These are phyloP conservation scores for Pleoardoris graminearum DNA, from an alignment of 2,329 filamentous ascomycete species.

Conservation along the genomic window DNA sequence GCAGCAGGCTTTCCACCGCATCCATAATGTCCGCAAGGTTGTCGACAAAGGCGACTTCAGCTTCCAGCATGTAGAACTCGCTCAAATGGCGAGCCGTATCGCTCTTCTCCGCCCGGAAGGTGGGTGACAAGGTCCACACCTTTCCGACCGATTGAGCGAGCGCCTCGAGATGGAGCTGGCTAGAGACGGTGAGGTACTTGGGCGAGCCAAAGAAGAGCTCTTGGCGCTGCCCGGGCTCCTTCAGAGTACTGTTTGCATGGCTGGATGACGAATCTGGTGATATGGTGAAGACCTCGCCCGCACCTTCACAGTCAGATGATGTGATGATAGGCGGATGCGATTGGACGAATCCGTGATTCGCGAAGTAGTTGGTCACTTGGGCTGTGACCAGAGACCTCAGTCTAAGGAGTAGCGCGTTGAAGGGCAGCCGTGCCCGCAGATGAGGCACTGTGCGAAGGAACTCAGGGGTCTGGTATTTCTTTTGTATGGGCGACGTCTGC, in stretches of 20 bases:
- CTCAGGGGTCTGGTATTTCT: slow-evolving; percentile 90
- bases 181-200: slow-evolving; percentile 96
- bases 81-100: slow-evolving; percentile 92
- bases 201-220: slow-evolving; percentile 75
- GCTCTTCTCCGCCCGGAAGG: slow-evolving; percentile 81
- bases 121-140: slow-evolving; percentile 92
- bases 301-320: slow-evolving; percentile 95
- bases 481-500: slow-evolving; percentile 89
- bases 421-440: slow-evolving; percentile 77
- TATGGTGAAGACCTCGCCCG: slow-evolving; percentile 88
- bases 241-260: slow-evolving; percentile 13
- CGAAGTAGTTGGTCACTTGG: slow-evolving; percentile 75
- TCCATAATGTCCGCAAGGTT: slow-evolving; percentile 73
- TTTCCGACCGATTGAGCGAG: slow-evolving; percentile 84
- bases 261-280: slow-evolving; percentile 32
- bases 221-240: slow-evolving; percentile 31
- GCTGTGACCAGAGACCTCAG: slow-evolving; percentile 80
- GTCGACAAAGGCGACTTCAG: slow-evolving; percentile 79
- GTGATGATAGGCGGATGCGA: slow-evolving; percentile 93
- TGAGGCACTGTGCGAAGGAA: slow-evolving; percentile 88
- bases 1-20: slow-evolving; percentile 78
- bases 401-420: slow-evolving; percentile 78
- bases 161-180: slow-evolving; percentile 91
- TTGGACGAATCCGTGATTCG: slow-evolving; percentile 70
- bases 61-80: slow-evolving; percentile 99